These are phyloP conservation scores for Pisolithus orientalis DNA, from an alignment of 768 basidiomycete genomes.

Conservation along the genomic window DNA sequence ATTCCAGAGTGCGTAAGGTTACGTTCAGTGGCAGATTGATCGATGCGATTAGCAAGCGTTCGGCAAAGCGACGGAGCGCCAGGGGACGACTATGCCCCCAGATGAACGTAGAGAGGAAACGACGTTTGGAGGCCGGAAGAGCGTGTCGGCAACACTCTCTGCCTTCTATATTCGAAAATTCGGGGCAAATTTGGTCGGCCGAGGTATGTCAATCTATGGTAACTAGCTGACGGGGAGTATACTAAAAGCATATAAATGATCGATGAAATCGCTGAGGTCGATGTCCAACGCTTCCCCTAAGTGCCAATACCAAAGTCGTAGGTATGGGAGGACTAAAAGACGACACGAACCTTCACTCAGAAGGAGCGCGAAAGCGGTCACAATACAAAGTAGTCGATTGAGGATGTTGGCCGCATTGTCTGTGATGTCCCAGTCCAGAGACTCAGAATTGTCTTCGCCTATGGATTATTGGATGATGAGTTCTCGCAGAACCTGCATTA, in stretches of 20 bases:
- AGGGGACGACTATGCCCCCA: slow-evolving; percentile 49
- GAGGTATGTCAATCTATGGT: slow-evolving; percentile 53
- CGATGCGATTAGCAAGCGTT: slow-evolving; percentile 47
- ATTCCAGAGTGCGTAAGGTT: slow-evolving; percentile 52
- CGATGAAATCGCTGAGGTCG: slow-evolving; percentile 81
- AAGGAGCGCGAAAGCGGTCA: slow-evolving; percentile 84
- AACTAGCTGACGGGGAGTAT: slow-evolving; percentile 48
- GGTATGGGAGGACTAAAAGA: slow-evolving; percentile 4
- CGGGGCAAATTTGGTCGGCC: slow-evolving; percentile 10
- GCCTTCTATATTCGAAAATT: slow-evolving; percentile 22
- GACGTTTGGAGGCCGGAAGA: slow-evolving; percentile 80
- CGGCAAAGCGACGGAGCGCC: slow-evolving; percentile 13
- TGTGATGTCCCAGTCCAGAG: slow-evolving; percentile 22
- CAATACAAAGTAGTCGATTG: slow-evolving; percentile 75
- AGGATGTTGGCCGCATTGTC: slow-evolving; percentile 39
- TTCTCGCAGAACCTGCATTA: slow-evolving; percentile 79
- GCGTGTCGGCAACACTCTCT: slow-evolving; percentile 51
- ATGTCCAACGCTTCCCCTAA: slow-evolving; percentile 93
- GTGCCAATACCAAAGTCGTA: slow-evolving; percentile 1
- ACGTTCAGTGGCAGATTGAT: slow-evolving; percentile 73
- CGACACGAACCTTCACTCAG: slow-evolving; percentile 84
- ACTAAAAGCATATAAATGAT: slow-evolving; percentile 67
- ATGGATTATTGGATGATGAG: slow-evolving; percentile 50
- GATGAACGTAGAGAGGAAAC: slow-evolving; percentile 72
- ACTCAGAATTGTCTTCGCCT: slow-evolving; percentile 36